Percentiles rank a stretch among this genome's conserved stretches.
Evolutionary conservation across 352 stramenopile genomes (phyloP).

Genomic region (Pythium chondricola): DNA sequence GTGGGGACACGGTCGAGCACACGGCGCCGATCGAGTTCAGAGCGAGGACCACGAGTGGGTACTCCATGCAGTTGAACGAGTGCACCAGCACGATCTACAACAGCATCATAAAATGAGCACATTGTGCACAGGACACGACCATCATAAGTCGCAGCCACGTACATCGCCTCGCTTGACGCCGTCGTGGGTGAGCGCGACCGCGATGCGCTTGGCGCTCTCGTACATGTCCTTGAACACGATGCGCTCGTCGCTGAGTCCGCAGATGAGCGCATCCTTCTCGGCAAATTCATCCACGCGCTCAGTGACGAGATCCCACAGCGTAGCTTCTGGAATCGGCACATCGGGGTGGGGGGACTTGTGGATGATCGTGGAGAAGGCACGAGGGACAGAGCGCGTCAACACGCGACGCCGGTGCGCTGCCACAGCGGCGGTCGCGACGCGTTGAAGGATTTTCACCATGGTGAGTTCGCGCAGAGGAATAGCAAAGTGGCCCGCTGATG

Average conservation of each 20-base stretch:
- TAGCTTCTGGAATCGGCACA: constrained; percentile 42
- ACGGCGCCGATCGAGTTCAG: constrained; percentile 44
- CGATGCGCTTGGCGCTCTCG: constrained; percentile 30
- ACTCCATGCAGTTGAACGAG: constrained; percentile 67
- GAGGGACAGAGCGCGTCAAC: background rate
- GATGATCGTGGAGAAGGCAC: constrained; percentile 41
- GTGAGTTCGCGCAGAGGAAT: background rate
- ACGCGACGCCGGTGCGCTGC: background rate
- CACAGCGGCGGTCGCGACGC: background rate
- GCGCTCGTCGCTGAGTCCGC: constrained; percentile 42
- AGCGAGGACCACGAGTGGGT: constrained; percentile 44
- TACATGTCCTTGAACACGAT: constrained; percentile 47
- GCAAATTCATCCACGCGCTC: constrained; percentile 26
- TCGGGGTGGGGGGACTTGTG: constrained; percentile 45
- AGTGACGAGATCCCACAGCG: constrained; percentile 44
- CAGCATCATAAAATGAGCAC: background rate
- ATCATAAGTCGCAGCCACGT: no score
- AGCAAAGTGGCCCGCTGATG: no score
- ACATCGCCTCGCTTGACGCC: constrained; percentile 50
- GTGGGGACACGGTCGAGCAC: constrained; percentile 46
- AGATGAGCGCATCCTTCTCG: constrained; percentile 53
- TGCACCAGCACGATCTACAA: constrained; percentile 44
- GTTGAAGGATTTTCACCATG: background rate
- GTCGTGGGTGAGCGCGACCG: constrained; percentile 33
- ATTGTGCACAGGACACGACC: background rate